Base-by-base conservation (phyloP, 495 filamentous ascomycete species). In the Penicillium argentinense region DNA sequence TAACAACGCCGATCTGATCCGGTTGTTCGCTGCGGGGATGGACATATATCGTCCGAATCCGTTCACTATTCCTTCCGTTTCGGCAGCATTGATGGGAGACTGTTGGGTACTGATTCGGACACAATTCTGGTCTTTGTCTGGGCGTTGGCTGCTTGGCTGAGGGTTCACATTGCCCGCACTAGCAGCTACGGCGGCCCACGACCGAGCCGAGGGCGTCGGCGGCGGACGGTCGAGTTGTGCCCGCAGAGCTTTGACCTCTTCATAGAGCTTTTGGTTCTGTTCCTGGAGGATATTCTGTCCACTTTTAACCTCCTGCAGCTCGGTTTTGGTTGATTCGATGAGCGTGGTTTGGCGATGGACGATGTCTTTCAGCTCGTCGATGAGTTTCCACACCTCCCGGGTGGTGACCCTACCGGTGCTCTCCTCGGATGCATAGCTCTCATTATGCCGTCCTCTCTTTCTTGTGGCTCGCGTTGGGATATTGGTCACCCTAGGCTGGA, bases 41-140 rank as follows among this genome's bases (percentile, higher is more conserved):
- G 49, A 23, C 19, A 60, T 49, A 33, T 60, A 60, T 45, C 49
- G 42, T 39, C 49, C 46, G 17, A 56, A 60, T 2, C 34, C 25
- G 24, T 56, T 56, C 1, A 49, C 47, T 19, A 9, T 46, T 13
- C 46, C 27, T 2, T 53, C 13, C 13, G 45, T 56, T 8, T 60
- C 53, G 45, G 47, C 45, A 32, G 39, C 46, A 24, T 56, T 53
- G 1, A 53, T 38, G 14, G 53, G 49, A 13, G 48, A 40, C 40
- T 49, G 46, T 36, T 56, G 23, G 16, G 53, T 56, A 40, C 43
- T 49, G 25, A 56, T 56, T 38, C 28, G 53, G 29, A 56, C 29
- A 28, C 40, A 56, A 19, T 52, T 52, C 18, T 42, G 27, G 5
- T 52, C 44, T 33, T 45, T 56, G n/a, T n/a, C n/a, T n/a, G n/a